Base-by-base conservation (phyloP, 768 basidiomycete species). In the Lactarius pseudohatsudake region DNA sequence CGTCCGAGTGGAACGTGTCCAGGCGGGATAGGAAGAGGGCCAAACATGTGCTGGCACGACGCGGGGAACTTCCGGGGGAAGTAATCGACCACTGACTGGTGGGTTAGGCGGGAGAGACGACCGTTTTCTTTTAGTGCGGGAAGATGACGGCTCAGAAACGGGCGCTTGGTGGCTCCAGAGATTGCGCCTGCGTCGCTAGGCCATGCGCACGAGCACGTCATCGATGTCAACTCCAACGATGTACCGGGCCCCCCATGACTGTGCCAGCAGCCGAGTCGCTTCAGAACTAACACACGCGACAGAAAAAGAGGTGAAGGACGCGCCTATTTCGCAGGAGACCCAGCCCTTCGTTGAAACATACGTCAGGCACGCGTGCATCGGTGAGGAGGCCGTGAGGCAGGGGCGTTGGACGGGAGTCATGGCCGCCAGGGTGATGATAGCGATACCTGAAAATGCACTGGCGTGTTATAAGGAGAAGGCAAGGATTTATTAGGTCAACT, bases 161-260 rank as follows among this genome's bases (percentile, higher is more conserved):
- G 76, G 47, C 32, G 32, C 32, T 34, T 34, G 32, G 32, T 34
- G 32, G 32, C 89, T 91, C 92, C 91, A 92, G 0, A 88, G 82
- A 0, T 82, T 79, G 58, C 87, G 81, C 60, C 90, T 78, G 59
- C 87, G 81, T 64, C 85, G 83, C 90, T 91, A 92, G 8, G 94
- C 94, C 3, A 79, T 81, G 36, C 86, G 81, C 22, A 94, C 80
- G 57, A 95, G 81, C 11, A 81, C 80, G 43, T 86, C 82, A 73
- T 95, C 94, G 56, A 96, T 90, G 74, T 96, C 94, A 0, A 96
- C 91, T 0, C 93, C 94, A 16, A 89, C 78, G 10, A 94, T 89
- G 66, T 81, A 82, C 22, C 72, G 74, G 4, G 91, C 88, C 1
- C 83, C 83, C 75, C 81, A 81, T 0, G 76, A 75, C 72, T 91